phyloP scores from a whole-genome alignment of 2,329 filamentous ascomycete genomes.

The Cladobotryum mycophilum region DNA sequence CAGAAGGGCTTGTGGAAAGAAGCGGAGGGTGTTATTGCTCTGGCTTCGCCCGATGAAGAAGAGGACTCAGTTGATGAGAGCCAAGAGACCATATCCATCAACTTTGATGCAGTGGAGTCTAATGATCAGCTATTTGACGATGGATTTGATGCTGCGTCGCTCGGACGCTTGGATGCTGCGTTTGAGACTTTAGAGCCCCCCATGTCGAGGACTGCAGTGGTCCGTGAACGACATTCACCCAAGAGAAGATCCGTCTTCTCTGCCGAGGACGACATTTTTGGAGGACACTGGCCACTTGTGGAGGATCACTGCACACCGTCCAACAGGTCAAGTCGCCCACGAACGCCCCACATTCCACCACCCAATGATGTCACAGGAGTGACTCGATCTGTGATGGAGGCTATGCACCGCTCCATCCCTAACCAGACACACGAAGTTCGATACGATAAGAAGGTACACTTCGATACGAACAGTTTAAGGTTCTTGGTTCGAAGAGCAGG shows the following conservation, averaged over 20 bases:
- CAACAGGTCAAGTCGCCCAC: slow-evolving; percentile 36
- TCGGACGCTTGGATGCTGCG: slow-evolving; percentile 38
- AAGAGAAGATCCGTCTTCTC: slow-evolving; percentile 58
- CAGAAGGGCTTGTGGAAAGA: slow-evolving; percentile 65
- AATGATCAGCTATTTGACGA: slow-evolving; percentile 42
- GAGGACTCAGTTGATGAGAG: slow-evolving; percentile 35
- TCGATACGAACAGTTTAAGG: slow-evolving; percentile 63
- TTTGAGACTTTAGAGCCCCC: slow-evolving; percentile 37
- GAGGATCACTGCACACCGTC: slow-evolving; percentile 31
- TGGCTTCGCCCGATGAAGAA: slow-evolving; percentile 66
- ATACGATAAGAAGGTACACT: slow-evolving; percentile 47
- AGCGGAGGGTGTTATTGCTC: slow-evolving; percentile 78
- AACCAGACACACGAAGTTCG: slow-evolving; percentile 29
- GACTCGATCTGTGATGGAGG: slow-evolving; percentile 53
- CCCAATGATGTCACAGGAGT: slow-evolving; percentile 41
- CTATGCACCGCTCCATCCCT: slow-evolving; percentile 50
- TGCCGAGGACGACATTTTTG: slow-evolving; percentile 62
- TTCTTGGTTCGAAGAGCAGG: slow-evolving; percentile 58
- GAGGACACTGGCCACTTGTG: slow-evolving; percentile 39
- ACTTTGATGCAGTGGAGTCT: slow-evolving; percentile 33
- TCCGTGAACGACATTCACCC: slow-evolving; percentile 46
- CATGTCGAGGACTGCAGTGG: slow-evolving; percentile 45
- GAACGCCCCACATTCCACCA: slow-evolving; percentile 33
- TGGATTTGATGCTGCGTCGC: slow-evolving; percentile 40
- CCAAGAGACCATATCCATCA: slow-evolving; percentile 32